Evolutionary conservation across 2,329 filamentous ascomycete genomes (phyloP).

Genomic region (Phyllosticta paracitricarpa): DNA sequence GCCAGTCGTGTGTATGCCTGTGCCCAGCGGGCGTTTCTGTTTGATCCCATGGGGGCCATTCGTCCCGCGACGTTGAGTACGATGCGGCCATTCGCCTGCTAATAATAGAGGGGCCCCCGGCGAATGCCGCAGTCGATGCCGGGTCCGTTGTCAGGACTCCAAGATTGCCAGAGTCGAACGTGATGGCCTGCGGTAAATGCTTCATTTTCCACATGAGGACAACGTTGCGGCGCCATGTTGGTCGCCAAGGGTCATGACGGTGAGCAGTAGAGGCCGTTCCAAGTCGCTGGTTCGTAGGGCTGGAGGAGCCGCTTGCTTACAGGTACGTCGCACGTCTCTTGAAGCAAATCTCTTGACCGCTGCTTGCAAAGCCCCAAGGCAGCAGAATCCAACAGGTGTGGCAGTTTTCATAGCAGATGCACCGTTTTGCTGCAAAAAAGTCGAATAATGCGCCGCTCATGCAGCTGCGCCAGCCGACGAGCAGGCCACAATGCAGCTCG

Average conservation of each 20-base stretch:
- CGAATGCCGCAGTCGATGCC: neutral
- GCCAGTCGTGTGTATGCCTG: neutral
- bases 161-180: neutral
- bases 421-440: neutral
- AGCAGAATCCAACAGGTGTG: neutral
- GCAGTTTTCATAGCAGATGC: neutral
- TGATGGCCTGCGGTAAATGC: neutral
- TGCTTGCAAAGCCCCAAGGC: neutral
- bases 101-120: neutral
- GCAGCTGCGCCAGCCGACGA: neutral
- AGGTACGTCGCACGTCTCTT: neutral
- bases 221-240: neutral
- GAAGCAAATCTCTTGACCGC: neutral
- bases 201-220: neutral
- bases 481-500: neutral
- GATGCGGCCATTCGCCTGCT: neutral
- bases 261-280: neutral
- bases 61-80: neutral
- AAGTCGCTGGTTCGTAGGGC: neutral
- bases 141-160: neutral
- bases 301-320: neutral
- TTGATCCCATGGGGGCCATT: neutral
- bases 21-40: neutral
- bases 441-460: neutral
- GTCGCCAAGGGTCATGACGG: neutral